Evolutionary conservation across 192 early-diverging fungal genomes (phyloP).

Genomic region (Linnemannia hyalina): DNA sequence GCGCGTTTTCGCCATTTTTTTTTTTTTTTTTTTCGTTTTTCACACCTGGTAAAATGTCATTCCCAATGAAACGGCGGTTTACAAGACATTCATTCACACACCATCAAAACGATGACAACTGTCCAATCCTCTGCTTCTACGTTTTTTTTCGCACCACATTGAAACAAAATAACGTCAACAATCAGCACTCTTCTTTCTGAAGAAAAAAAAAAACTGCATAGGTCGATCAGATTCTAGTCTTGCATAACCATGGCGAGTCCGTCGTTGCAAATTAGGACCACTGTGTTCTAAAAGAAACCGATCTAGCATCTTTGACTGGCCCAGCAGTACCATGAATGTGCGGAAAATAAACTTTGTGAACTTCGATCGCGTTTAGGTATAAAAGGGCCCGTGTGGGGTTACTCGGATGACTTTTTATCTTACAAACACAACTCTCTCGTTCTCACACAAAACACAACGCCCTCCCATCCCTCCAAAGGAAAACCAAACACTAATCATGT

Average conservation of each 20-base stretch:
- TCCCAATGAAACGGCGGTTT: too few species aligned
- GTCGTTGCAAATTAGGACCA: not conserved
- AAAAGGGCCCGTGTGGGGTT: not conserved
- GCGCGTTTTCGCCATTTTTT: too few species aligned
- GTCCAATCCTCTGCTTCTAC: not conserved
- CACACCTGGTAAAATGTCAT: too few species aligned
- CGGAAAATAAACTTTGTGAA: not conserved
- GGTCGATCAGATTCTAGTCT: not conserved
- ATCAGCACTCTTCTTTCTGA: not conserved
- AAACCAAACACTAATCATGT: slow-evolving; percentile 22
- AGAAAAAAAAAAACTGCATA: not conserved
- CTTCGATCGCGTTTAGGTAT: not conserved
- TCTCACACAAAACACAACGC: not conserved
- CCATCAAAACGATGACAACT: not conserved
- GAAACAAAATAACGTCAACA: not conserved
- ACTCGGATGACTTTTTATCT: not conserved
- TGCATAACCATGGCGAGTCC: not conserved
- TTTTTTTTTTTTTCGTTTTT: too few species aligned
- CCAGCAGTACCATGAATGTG: not conserved
- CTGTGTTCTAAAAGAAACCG: not conserved
- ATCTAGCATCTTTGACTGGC: not conserved
- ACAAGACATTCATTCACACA: not conserved
- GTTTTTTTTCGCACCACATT: not conserved
- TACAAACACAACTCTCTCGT: not conserved
- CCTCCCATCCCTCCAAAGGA: not conserved